These are phyloP conservation scores for Fraxinus cuspidata DNA, from an alignment of 257 asterid species.

Conservation along the genomic window DNA sequence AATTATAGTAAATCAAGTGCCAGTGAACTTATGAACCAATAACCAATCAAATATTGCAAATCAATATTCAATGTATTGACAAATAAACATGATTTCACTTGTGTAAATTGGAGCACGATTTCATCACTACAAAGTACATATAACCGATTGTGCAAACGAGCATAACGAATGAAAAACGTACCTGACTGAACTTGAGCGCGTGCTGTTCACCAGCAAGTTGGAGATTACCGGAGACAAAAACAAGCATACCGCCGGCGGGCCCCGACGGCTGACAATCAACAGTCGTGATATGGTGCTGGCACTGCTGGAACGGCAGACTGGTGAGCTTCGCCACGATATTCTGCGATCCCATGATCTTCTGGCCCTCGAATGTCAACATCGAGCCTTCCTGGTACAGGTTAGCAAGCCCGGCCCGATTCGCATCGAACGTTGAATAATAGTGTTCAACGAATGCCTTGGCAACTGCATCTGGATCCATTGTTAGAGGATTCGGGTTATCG, in stretches of 20 bases:
- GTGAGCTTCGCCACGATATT: slow-evolving; percentile 57
- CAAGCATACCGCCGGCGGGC: slow-evolving; percentile 62
- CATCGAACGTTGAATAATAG: slow-evolving; percentile 66
- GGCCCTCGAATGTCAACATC: slow-evolving; percentile 66
- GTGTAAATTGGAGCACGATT: neutral
- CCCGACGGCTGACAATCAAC: slow-evolving; percentile 66
- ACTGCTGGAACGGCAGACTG: slow-evolving; percentile 60
- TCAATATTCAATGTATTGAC: neutral
- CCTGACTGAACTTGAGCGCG: slow-evolving; percentile 70
- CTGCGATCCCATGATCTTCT: slow-evolving; percentile 53
- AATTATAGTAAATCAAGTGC: neutral
- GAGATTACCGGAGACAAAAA: slow-evolving; percentile 58
- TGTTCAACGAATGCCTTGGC: slow-evolving; percentile 66
- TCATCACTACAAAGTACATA: neutral
- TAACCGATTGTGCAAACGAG: neutral
- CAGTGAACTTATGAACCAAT: neutral
- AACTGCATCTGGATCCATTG: slow-evolving; percentile 64
- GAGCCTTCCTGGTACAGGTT: slow-evolving; percentile 54
- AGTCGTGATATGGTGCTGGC: slow-evolving; percentile 54
- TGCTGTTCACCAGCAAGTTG: slow-evolving; percentile 68
- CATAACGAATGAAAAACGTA: neutral
- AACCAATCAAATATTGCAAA: neutral
- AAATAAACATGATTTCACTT: neutral
- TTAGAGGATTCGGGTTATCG: slow-evolving; percentile 14
- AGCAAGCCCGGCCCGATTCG: slow-evolving; percentile 56